phyloP scores from a whole-genome alignment of 1,139 yeast species.

The Yamadazyma blattariae region DNA sequence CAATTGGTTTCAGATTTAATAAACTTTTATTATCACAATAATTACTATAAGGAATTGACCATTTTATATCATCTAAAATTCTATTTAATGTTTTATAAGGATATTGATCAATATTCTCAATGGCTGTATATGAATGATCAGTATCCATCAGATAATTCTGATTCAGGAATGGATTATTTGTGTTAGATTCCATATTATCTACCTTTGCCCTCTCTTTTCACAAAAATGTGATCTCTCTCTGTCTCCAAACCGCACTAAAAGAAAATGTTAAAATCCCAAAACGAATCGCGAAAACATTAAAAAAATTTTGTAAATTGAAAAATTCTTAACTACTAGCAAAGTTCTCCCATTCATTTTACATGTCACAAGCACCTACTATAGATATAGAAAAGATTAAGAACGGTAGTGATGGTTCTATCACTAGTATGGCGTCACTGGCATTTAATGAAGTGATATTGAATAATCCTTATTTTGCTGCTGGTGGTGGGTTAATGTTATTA shows the following conservation, averaged over 20 bases:
- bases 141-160: constrained; percentile 11
- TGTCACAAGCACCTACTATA: constrained; percentile 9
- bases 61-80: constrained; percentile 59
- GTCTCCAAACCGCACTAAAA: too few relatives aligned
- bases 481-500: constrained; percentile 92
- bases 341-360: not conserved
- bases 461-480: constrained; percentile 95
- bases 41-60: constrained; percentile 30
- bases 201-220: not conserved
- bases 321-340: not conserved
- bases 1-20: constrained; percentile 30
- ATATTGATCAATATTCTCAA: constrained; percentile 14
- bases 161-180: constrained; percentile 18
- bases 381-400: constrained; percentile 37
- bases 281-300: not conserved
- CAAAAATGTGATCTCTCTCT: not conserved
- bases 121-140: constrained; percentile 12
- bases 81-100: constrained; percentile 67
- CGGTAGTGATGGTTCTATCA: constrained; percentile 37
- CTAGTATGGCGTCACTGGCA: constrained; percentile 35
- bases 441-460: constrained; percentile 57
- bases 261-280: too few relatives aligned
- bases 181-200: not conserved
- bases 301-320: too few relatives aligned
- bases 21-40: constrained; percentile 21